Evolutionary conservation across 78 protist species (phyloP), one percentile per base, ranked within the genome.

Genomic region (Guillardia theta): DNA sequence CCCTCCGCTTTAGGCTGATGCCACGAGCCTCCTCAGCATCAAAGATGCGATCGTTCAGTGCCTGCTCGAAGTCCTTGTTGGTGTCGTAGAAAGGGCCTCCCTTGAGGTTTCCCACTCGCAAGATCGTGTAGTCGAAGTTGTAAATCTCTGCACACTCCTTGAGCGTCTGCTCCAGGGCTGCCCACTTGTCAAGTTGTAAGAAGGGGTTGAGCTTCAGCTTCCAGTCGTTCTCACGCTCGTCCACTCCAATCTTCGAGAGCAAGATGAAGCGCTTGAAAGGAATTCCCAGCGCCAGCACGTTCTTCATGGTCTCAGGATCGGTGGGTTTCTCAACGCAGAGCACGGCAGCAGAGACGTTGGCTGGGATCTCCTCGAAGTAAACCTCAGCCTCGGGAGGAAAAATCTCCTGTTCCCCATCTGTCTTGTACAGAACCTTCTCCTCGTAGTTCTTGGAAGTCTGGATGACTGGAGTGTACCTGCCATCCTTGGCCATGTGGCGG

Each of bases 171-270:
- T 78, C 90, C 45, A 78, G n/a, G 15, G 4, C 50, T 1, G 45
- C 50, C 90, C 90, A 78, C 50, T 43, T 15, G 30, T 37, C 48
- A 36, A 78, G 90, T 36, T 78, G 45, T 27, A 78, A 50, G 50
- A 78, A 78, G 39, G 90, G 90, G 8, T 78, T 78, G 44, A 78
- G 90, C 4, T 43, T 37, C 43, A 43, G 53, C 33, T 18, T 37
- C 90, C 90, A 78, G 90, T 78, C 90, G 39, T 24, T 70, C 41
- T 78, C 90, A 1, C 90, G 90, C 50, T 36, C 39, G 90, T 78
- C 90, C 1, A 78, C 50, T 30, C 90, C 90, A 8, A 78, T 78
- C 90, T 43, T 37, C 21, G 90, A 78, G 1, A 78, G 50, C n/a
- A 78, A 50, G 22, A 78, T 48, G 44, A 78, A 37, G 53, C 24